A percentile compares a stretch with the other conserved stretches of the same genome.
These are phyloP conservation scores for Mycena epipterygia DNA, from an alignment of 768 basidiomycete genomes.

Conservation along the genomic window DNA sequence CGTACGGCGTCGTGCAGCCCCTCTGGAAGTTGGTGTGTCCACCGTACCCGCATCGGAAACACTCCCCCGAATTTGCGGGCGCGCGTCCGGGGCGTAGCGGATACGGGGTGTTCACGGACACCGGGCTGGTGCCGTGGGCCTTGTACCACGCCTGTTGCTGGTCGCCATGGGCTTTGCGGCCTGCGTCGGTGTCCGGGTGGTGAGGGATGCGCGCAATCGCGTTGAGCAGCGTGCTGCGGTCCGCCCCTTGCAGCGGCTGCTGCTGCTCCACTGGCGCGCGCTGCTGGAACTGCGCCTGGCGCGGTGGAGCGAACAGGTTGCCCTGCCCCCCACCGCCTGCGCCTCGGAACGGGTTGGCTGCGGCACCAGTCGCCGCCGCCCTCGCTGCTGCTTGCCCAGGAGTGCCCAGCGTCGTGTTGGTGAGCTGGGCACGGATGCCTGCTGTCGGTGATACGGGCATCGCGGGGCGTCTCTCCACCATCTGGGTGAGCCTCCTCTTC, in stretches of 20 bases:
- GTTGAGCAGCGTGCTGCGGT: neutral
- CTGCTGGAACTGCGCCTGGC: neutral
- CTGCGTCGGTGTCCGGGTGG: neutral
- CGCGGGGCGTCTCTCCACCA: neutral
- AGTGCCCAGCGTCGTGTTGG: neutral
- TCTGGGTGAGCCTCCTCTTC: neutral
- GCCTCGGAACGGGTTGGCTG: neutral
- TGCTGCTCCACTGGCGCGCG: neutral
- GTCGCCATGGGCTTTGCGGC: neutral
- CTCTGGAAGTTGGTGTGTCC: neutral
- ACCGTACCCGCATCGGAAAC: slow-evolving; percentile 16
- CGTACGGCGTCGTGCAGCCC: neutral
- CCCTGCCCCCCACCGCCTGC: neutral
- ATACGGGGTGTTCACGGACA: neutral
- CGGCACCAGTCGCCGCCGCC: neutral
- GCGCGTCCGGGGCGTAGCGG: slow-evolving; percentile 28
- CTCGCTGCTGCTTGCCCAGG: neutral
- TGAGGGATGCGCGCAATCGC: neutral
- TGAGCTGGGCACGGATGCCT: neutral
- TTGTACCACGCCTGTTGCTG: neutral
- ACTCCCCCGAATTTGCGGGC: slow-evolving; percentile 21
- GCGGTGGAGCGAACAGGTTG: neutral
- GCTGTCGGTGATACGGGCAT: neutral
- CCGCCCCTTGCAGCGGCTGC: neutral
- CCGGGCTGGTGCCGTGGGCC: neutral